Percentiles rank a stretch among this genome's conserved stretches.
Evolutionary conservation across 108 stramenopile species (phyloP).

Genomic region (Schizochytrium sp.): DNA sequence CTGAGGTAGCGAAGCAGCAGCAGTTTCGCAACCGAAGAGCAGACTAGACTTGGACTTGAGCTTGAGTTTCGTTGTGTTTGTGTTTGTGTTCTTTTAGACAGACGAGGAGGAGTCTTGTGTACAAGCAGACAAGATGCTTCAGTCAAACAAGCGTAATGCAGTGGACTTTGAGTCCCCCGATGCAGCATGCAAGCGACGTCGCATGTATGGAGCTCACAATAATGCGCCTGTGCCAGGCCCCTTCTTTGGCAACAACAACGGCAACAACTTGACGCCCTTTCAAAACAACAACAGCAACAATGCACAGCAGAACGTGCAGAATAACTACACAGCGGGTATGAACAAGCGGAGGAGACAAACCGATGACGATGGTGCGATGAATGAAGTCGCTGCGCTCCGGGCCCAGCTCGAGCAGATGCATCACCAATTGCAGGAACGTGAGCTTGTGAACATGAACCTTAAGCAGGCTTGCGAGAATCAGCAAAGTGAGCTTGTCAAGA

Average conservation of each 20-base stretch:
- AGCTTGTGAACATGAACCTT: conserved; percentile 22
- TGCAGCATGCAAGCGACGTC: neutral
- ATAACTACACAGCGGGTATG: neutral
- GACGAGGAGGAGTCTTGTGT: neutral
- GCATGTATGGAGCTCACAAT: neutral
- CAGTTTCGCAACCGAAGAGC: neutral
- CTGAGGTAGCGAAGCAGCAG: neutral
- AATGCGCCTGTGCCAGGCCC: neutral
- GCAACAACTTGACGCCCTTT: neutral
- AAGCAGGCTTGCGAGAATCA: conserved; percentile 46
- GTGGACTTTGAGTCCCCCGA: conserved; percentile 1
- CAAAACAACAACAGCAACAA: neutral
- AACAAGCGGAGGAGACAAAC: conserved; percentile 4
- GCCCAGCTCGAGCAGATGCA: conserved; percentile 24
- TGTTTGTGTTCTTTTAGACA: too few relatives aligned
- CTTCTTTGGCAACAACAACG: neutral
- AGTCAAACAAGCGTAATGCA: conserved; percentile 35
- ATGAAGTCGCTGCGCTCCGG: neutral
- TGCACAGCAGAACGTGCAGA: neutral
- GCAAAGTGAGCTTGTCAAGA: conserved; percentile 20
- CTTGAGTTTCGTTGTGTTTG: too few relatives aligned
- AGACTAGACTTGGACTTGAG: too few relatives aligned
- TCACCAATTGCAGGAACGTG: neutral
- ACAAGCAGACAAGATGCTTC: neutral
- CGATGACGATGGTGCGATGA: neutral